Evolutionary conservation across 1,139 yeast species (phyloP), one percentile per base, ranked within the genome.

Genomic region (Suhomyces terraborum): DNA sequence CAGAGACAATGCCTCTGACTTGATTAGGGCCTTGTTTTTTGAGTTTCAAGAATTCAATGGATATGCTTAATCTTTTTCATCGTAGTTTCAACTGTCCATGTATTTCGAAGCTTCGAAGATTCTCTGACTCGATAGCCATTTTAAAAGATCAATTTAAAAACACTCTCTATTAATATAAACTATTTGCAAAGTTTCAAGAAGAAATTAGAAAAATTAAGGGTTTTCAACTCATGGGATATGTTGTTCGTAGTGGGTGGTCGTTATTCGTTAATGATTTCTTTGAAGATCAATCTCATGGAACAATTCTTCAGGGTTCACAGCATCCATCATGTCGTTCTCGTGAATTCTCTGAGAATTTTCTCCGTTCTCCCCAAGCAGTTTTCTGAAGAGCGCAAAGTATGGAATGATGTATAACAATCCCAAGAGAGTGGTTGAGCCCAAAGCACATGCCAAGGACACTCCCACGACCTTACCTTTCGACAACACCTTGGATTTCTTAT

Each of bases 371-470:
- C 65, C 65, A 62, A 66, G 54, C 71, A 69, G 61, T 65, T 52
- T 67, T 58, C 65, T 72, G 68, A 67, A 76, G 35, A 75, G 69
- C 35, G 71, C 68, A 56, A 71, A 70, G 43, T 75, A 71, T 4
- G 84, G 75, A 4, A 80, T 59, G 10, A 84, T 69, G 45, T 86
- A 89, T 32, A 80, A 59, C 20, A 80, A 66, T 20, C 93, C 85
- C 39, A 91, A 61, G 1, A 87, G 58, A 8, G 83, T 69, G 35
- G 91, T 79, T 2, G 96, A 80, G 1, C 93, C 96, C 30, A 93
- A 62, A 0, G 98, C 91, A 56, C 93, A 77, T 0, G 97, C 98
- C 43, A 89, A 74, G 0, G 96, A 84, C 27, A 93, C 80, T 23
- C 96, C 84, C 6, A 89, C 95, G 14, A 91, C 89, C 58, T 82